A percentile compares a stretch with the other conserved stretches of the same genome.
Evolutionary conservation across 257 asterid species (phyloP).

Genomic region (Primulina tabacum): DNA sequence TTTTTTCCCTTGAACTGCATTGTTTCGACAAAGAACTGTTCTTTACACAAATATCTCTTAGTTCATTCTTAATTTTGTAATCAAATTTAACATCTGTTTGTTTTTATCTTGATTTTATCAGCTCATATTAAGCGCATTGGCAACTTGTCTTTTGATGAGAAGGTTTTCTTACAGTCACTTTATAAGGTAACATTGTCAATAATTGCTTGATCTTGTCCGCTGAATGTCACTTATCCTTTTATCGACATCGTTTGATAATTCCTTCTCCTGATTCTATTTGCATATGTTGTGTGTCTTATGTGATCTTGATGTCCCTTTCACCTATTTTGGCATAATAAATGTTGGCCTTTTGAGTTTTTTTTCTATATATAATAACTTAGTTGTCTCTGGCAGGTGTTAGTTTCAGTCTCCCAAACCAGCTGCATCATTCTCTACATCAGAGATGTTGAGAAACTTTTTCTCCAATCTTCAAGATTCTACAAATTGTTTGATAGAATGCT

Average conservation of each 20-base stretch:
- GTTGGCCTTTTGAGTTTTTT: background rate
- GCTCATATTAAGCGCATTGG: constrained; percentile 56
- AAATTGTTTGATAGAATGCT: constrained; percentile 66
- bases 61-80: constrained; percentile 4
- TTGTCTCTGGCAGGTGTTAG: constrained; percentile 61
- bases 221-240: constrained; percentile 3
- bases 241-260: constrained; percentile 11
- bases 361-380: constrained; percentile 8
- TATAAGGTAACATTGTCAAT: constrained; percentile 58
- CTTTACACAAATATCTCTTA: background rate
- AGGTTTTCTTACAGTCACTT: constrained; percentile 66
- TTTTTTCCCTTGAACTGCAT: background rate
- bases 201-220: constrained; percentile 5
- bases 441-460: constrained; percentile 71
- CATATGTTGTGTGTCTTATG: constrained; percentile 5
- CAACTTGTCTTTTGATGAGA: constrained; percentile 85
- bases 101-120: constrained; percentile 32
- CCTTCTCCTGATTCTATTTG: background rate
- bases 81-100: constrained; percentile 21
- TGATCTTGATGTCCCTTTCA: background rate
- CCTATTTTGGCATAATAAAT: background rate
- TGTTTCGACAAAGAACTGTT: constrained; percentile 11
- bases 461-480: constrained; percentile 57
- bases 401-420: constrained; percentile 57
- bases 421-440: constrained; percentile 76